Percentiles rank a stretch among this genome's conserved stretches.
Evolutionary conservation across 768 basidiomycete species (phyloP).

Genomic region (Suillus sp.): DNA sequence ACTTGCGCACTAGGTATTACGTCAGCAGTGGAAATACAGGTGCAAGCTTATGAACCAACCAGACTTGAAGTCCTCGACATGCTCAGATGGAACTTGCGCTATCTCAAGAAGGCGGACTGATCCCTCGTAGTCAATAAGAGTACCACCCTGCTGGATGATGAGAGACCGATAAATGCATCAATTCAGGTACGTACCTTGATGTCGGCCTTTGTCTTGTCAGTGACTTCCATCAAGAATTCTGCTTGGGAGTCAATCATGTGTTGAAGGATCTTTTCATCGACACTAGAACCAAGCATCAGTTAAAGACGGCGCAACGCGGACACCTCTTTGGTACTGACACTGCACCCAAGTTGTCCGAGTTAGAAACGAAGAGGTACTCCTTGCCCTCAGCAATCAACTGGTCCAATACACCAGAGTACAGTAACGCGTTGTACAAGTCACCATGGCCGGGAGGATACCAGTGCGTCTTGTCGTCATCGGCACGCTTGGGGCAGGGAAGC

Average conservation of each 20-base stretch:
- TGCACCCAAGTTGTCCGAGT: slow-evolving; percentile 76
- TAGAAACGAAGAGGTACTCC: slow-evolving; percentile 79
- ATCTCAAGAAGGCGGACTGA: slow-evolving; percentile 71
- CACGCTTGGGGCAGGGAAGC: slow-evolving; percentile 59
- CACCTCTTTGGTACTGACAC: slow-evolving; percentile 39
- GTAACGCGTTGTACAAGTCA: slow-evolving; percentile 71
- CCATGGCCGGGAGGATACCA: slow-evolving; percentile 84
- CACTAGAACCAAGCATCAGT: slow-evolving; percentile 38
- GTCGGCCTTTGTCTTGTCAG: slow-evolving; percentile 83
- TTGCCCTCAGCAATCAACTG: slow-evolving; percentile 70
- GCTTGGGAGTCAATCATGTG: slow-evolving; percentile 67
- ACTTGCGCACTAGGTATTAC: slow-evolving; percentile 53
- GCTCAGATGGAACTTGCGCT: slow-evolving; percentile 73
- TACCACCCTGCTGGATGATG: slow-evolving; percentile 46
- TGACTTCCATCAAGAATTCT: slow-evolving; percentile 77
- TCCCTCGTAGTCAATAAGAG: slow-evolving; percentile 71
- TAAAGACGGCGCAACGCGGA: not conserved
- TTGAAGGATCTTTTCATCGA: slow-evolving; percentile 65
- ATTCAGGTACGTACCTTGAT: slow-evolving; percentile 46
- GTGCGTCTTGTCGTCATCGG: slow-evolving; percentile 62
- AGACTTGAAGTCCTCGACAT: slow-evolving; percentile 76
- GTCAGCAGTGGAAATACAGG: not conserved
- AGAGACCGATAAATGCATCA: not conserved
- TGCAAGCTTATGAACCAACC: slow-evolving; percentile 16
- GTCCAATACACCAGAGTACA: slow-evolving; percentile 73